Base-by-base conservation (phyloP, 371 early-diverging fungal genomes). In the Mycotypha africana region DNA sequence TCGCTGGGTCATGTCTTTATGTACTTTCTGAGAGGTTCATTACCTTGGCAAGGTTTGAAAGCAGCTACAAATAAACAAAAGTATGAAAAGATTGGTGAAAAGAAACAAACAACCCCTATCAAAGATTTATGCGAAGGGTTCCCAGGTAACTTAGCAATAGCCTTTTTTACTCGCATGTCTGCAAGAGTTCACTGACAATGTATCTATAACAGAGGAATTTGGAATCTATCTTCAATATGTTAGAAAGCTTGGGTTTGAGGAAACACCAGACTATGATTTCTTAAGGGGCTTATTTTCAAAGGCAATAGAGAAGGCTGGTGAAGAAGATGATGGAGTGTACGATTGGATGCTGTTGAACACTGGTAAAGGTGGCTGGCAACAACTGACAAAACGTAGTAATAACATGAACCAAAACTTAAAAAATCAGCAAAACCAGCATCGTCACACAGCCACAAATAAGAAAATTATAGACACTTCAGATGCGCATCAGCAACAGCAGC, bases 1-100 rank as follows among this genome's bases (percentile, higher is more conserved):
- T 87, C 95, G 17, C 80, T 99, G 53, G 97, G 95, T 5, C 96
- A 97, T 71, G 98, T 97, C 11, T 88, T 99, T 49, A 88, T 99
- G 81, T 99, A 98, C 75, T 96, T 99, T 54, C 63, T 93, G 54
- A 86, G 95, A 42, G 97, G 98, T 6, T 79, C 84, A 11, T 73
- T 99, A 31, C 99, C 99, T 4, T 99, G 99, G 99, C 97, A 97
- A 64, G 94, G 93, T 0, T 72, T 98, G 19, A 95, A 94, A 71
- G 99, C 95, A 1, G 93, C 91, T 30, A 93, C 91, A 45, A 98
- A 97, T 78, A 86, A 89, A 66, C 96, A 97, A 72, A 98, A 98
- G 66, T 98, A 95, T 65, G 93, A 95, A 56, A 92, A 89, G 60
- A 98, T 99, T 63, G 92, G 93, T 16, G 92, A 97, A 52, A 93